Percentiles rank a stretch among this genome's conserved stretches.
Conservation (phyloP, 2,329 filamentous ascomycete genomes). For the Nigrospora oryzae region DNA sequence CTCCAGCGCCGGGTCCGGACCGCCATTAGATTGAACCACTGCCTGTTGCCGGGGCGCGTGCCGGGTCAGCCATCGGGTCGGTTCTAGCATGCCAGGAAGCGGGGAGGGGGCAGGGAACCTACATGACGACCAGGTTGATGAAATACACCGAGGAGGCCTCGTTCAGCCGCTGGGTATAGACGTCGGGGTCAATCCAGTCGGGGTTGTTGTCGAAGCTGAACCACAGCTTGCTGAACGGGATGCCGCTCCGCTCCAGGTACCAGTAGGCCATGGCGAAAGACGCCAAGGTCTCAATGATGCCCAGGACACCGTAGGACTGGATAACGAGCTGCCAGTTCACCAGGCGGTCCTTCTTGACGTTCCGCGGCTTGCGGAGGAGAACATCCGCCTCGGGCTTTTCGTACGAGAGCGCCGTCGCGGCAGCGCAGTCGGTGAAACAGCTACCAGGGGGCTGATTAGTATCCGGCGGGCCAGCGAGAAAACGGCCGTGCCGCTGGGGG, state of each 20-base stretch:
- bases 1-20: slow-evolving; percentile 57
- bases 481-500: slow-evolving; percentile 33
- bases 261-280: slow-evolving; percentile 60
- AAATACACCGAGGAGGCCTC: slow-evolving; percentile 70
- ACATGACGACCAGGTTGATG: slow-evolving; percentile 72
- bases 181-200: slow-evolving; percentile 31
- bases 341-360: slow-evolving; percentile 60
- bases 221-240: slow-evolving; percentile 58
- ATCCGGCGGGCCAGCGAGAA: slow-evolving; percentile 14
- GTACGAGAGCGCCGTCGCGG: slow-evolving; percentile 66
- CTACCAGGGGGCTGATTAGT: slow-evolving; percentile 21
- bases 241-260: slow-evolving; percentile 50
- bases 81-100: neutral
- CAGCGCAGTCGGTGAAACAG: slow-evolving; percentile 70
- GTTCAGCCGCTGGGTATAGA: slow-evolving; percentile 44
- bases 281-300: slow-evolving; percentile 50
- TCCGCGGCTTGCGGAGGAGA: slow-evolving; percentile 58
- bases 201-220: slow-evolving; percentile 55
- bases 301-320: slow-evolving; percentile 65
- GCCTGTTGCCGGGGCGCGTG: slow-evolving; percentile 25
- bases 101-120: slow-evolving; percentile 16
- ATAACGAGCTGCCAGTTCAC: slow-evolving; percentile 67
- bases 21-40: slow-evolving; percentile 69
- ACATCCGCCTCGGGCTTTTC: slow-evolving; percentile 72
- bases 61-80: slow-evolving; percentile 1